phyloP scores from a whole-genome alignment of 2,329 filamentous ascomycete species.

The Claviceps monticola region DNA sequence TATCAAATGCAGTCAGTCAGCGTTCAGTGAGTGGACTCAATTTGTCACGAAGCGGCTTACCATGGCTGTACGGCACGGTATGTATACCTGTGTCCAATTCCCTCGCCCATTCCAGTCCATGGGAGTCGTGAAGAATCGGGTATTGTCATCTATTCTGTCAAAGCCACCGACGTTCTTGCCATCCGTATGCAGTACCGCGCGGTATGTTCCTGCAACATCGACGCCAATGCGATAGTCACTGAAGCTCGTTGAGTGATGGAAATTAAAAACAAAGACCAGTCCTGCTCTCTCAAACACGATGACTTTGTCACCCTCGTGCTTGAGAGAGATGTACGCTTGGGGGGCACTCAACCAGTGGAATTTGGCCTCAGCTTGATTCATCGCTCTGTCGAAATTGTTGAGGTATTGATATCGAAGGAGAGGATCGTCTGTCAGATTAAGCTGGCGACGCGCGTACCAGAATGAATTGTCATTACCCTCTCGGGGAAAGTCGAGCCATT shows the following conservation, averaged over 20 bases:
- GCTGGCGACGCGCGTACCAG: conserved; percentile 85
- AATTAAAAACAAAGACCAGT: conserved; percentile 91
- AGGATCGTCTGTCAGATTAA: conserved; percentile 79
- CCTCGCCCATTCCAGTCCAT: conserved; percentile 79
- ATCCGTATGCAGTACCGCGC: conserved; percentile 74
- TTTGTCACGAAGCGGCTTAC: conserved; percentile 34
- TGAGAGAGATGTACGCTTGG: conserved; percentile 86
- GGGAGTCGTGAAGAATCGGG: conserved; percentile 82
- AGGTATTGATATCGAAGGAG: conserved; percentile 81
- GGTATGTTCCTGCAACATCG: conserved; percentile 72
- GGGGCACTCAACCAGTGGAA: conserved; percentile 80
- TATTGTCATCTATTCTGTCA: conserved; percentile 61
- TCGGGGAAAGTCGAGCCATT: conserved; percentile 97
- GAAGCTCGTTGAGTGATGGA: conserved; percentile 73
- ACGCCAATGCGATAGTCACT: conserved; percentile 87
- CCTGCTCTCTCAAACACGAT: conserved; percentile 90
- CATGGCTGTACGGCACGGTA: conserved; percentile 70
- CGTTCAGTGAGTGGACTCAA: background rate
- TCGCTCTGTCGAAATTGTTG: conserved; percentile 83
- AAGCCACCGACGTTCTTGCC: conserved; percentile 65
- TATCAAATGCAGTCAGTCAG: conserved; percentile 13
- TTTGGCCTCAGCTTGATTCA: conserved; percentile 78
- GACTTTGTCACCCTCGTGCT: conserved; percentile 88
- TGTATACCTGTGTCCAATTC: conserved; percentile 88
- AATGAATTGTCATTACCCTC: conserved; percentile 87